A percentile compares a stretch with the other conserved stretches of the same genome.
Evolutionary conservation across 257 asterid species (phyloP).

Genomic region (Osmanthus fragrans): DNA sequence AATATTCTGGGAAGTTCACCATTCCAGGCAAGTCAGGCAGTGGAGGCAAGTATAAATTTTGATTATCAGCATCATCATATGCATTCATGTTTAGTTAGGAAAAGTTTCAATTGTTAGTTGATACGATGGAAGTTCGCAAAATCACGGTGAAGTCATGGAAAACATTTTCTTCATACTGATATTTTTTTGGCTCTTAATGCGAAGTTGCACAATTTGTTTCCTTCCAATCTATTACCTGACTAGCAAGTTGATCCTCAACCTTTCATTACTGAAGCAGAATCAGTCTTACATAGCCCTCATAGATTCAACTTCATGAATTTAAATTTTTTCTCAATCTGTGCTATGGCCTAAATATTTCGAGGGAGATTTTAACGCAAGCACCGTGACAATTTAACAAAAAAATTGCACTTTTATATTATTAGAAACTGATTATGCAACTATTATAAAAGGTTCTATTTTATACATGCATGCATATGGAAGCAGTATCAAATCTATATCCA

Average conservation of each 20-base stretch:
- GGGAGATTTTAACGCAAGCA: neutral
- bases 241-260: no score
- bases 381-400: neutral
- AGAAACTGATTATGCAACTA: neutral
- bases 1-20: conserved; percentile 60
- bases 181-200: no score
- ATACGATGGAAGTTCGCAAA: neutral
- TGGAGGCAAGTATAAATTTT: conserved; percentile 46
- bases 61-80: neutral
- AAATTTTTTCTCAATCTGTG: neutral
- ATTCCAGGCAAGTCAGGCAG: conserved; percentile 49
- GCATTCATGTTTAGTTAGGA: neutral
- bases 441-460: no score
- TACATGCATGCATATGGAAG: neutral
- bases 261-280: no score
- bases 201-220: no score
- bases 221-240: no score
- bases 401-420: neutral
- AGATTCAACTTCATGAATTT: neutral
- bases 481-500: neutral
- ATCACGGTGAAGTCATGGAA: neutral
- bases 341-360: neutral
- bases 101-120: neutral
- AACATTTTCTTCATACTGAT: neutral
- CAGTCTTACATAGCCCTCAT: neutral